Evolutionary conservation across 2,329 filamentous ascomycete genomes (phyloP).

Genomic region (Dothistroma pini): DNA sequence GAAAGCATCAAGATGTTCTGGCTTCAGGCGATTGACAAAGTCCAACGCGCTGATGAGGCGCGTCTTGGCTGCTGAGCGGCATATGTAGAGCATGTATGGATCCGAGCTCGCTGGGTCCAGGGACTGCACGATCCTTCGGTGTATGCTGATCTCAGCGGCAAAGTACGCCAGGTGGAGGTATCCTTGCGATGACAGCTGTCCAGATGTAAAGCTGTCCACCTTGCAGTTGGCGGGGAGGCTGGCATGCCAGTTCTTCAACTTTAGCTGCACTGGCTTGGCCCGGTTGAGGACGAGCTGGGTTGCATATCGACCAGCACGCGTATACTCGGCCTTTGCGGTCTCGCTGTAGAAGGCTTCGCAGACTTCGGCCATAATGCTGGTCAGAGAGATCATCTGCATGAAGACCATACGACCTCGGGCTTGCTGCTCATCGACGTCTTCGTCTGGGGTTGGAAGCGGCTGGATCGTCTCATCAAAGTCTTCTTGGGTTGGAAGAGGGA

Average conservation of each 20-base stretch:
- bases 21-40: constrained; percentile 88
- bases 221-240: constrained; percentile 60
- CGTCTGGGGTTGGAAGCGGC: constrained; percentile 33
- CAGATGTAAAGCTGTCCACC: constrained; percentile 55
- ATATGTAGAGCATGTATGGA: constrained; percentile 84
- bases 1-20: constrained; percentile 81
- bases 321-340: constrained; percentile 66
- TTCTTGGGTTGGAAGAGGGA: constrained; percentile 59
- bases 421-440: constrained; percentile 59
- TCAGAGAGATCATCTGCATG: constrained; percentile 70
- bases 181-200: constrained; percentile 44
- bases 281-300: constrained; percentile 69
- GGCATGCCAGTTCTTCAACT: constrained; percentile 78
- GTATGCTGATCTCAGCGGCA: constrained; percentile 88
- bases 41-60: constrained; percentile 95
- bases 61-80: constrained; percentile 88
- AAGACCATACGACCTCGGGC: constrained; percentile 68
- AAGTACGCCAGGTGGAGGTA: constrained; percentile 91
- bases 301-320: constrained; percentile 63
- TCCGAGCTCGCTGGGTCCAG: constrained; percentile 57
- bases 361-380: constrained; percentile 72
- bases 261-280: constrained; percentile 77
- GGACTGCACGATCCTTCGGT: constrained; percentile 84
- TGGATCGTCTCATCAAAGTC: constrained; percentile 69
- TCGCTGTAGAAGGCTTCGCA: constrained; percentile 80